A percentile compares a stretch with the other conserved stretches of the same genome.
Conservation (phyloP, 176 grass and related monocot genomes). For the Oryza longistaminata region DNA sequence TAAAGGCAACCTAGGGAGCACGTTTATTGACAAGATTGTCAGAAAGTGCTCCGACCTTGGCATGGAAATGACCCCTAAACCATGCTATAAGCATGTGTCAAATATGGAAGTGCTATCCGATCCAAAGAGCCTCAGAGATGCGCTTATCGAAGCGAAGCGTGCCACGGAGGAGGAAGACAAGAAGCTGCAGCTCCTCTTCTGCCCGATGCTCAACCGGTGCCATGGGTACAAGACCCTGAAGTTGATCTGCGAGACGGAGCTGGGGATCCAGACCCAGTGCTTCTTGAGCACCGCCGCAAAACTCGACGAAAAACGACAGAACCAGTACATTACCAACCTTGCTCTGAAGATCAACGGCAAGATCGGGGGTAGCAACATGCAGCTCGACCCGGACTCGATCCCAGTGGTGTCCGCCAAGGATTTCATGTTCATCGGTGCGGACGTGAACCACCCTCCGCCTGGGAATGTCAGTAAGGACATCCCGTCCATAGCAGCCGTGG, state of each 20-base stretch:
- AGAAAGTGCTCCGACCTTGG: conserved; percentile 39
- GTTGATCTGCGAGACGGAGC: conserved; percentile 55
- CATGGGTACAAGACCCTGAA: conserved; percentile 62
- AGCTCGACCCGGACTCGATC: conserved; percentile 37
- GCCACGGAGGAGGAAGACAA: not conserved
- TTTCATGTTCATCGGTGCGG: conserved; percentile 67
- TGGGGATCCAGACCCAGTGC: conserved; percentile 60
- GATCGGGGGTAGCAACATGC: conserved; percentile 57
- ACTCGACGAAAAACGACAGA: not conserved
- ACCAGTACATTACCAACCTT: conserved; percentile 57
- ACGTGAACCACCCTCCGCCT: conserved; percentile 60
- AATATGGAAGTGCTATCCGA: conserved; percentile 31
- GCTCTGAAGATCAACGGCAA: conserved; percentile 65
- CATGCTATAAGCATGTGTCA: not conserved
- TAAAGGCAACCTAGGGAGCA: not conserved
- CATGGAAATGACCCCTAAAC: not conserved
- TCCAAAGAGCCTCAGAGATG: not conserved
- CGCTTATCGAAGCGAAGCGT: conserved; percentile 36
- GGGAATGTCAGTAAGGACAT: conserved; percentile 33
- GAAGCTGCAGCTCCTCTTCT: conserved; percentile 51
- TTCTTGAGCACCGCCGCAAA: conserved; percentile 12
- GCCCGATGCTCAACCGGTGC: conserved; percentile 42
- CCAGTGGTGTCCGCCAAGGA: conserved; percentile 27
- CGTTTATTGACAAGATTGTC: conserved; percentile 26
- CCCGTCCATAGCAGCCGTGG: conserved; percentile 58